Base-by-base conservation (phyloP, 2,329 filamentous ascomycete genomes). In the Aspergillus sp. region DNA sequence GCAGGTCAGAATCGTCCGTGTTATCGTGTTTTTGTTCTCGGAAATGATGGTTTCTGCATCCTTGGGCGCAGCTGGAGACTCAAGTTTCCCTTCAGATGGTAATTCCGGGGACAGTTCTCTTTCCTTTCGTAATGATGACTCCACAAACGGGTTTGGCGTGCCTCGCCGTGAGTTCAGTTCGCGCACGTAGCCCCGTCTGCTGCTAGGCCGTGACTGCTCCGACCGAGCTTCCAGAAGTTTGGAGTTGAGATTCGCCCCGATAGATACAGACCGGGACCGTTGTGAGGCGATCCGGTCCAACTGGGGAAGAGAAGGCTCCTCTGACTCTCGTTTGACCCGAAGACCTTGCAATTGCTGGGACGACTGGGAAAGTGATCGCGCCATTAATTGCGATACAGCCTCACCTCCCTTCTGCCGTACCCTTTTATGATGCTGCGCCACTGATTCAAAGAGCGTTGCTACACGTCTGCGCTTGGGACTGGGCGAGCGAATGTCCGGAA, bases 401-500 rank as follows among this genome's bases (percentile, higher is more conserved):
- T 75, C 73, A 5, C 75, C 75, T 41, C 77, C 77, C 51, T 72
- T 74, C 63, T 76, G 74, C 38, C 75, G 73, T 21, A 78, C 75
- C 51, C 70, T 68, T 32, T 71, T 74, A 60, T 79, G 77, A 66
- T 78, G 75, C 52, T 78, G 75, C 3, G 75, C 71, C 8, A 75
- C 77, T 3, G 72, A 71, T 60, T 79, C 76, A 48, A 79, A 79
- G 2, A 79, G 68, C 1, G 71, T 78, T 41, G 75, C 73, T n/a
- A 78, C 75, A 38, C 77, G 72, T 64, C 78, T 79, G 47, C 77
- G 71, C 62, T 79, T 79, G 3, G 76, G 76, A 48, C 75, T 79
- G 4, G 75, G 75, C 1, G 76, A 77, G 54, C 70, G 69, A 13
- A 73, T 63, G 58, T 77, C 74, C 2, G 72, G 75, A 13, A 79